Conservation (phyloP, 768 basidiomycete genomes). For the Daedaleopsis sinensis region DNA sequence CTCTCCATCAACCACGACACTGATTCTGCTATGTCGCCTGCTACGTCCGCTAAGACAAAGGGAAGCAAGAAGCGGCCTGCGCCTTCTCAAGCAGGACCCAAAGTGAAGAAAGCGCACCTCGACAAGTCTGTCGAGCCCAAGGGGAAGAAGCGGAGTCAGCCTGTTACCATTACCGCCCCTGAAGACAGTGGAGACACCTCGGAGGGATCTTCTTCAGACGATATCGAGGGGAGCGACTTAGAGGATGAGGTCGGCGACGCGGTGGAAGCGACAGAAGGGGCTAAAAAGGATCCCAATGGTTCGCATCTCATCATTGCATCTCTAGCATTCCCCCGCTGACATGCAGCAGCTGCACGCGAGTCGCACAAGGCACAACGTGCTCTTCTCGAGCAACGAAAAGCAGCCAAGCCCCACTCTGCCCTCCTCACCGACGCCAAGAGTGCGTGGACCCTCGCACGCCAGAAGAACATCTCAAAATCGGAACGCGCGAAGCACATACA, state of each 20-base stretch:
- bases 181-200: conserved; percentile 43
- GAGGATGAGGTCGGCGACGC: conserved; percentile 39
- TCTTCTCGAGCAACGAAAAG: conserved; percentile 68
- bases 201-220: conserved; percentile 34
- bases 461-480: conserved; percentile 66
- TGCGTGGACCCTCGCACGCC: conserved; percentile 75
- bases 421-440: conserved; percentile 73
- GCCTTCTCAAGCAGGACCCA: conserved; percentile 47
- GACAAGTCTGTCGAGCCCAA: conserved; percentile 40
- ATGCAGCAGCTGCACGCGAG: conserved; percentile 57
- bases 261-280: conserved; percentile 32
- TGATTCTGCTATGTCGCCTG: background rate
- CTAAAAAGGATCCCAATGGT: conserved; percentile 64
- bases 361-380: conserved; percentile 72
- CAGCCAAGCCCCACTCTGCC: conserved; percentile 76
- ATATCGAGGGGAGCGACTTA: conserved; percentile 23
- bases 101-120: conserved; percentile 54
- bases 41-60: conserved; percentile 28
- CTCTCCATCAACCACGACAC: conserved; percentile 14
- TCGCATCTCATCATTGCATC: conserved; percentile 19
- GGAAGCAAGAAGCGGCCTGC: conserved; percentile 55
- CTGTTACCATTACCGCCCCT: conserved; percentile 49
- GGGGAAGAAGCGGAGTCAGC: conserved; percentile 61
- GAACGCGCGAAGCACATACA: conserved; percentile 78
- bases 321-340: conserved; percentile 1